Evolutionary conservation across 306 rosid genomes (phyloP).

Genomic region (Senna siamea): DNA sequence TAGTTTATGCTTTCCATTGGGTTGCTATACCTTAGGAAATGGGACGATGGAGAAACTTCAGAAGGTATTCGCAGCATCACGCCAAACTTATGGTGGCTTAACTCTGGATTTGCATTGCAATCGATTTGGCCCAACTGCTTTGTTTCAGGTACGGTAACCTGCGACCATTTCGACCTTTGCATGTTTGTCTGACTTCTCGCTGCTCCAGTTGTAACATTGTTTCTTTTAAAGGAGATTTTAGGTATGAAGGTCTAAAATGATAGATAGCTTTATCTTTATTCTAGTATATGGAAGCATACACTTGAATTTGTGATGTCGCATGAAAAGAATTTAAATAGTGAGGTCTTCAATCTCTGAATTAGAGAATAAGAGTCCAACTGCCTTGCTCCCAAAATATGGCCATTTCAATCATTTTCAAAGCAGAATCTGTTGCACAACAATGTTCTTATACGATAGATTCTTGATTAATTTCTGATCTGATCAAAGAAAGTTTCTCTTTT

Average conservation of each 20-base stretch:
- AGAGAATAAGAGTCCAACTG: not conserved
- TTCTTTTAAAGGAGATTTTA: slow-evolving; percentile 26
- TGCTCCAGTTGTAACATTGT: slow-evolving; percentile 18
- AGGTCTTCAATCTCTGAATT: slow-evolving; percentile 24
- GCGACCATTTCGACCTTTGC: slow-evolving; percentile 36
- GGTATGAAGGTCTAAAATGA: slow-evolving; percentile 27
- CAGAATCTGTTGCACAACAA: slow-evolving; percentile 4
- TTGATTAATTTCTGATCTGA: slow-evolving; percentile 7
- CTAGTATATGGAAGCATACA: slow-evolving; percentile 12
- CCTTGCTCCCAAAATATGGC: too few relatives aligned
- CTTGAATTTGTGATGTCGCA: slow-evolving; percentile 15
- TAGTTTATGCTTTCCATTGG: slow-evolving; percentile 35
- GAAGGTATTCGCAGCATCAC: slow-evolving; percentile 69
- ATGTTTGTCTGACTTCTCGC: not conserved
- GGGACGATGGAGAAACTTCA: slow-evolving; percentile 83
- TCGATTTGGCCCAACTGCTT: slow-evolving; percentile 78
- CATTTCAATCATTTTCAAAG: too few relatives aligned
- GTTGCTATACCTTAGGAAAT: slow-evolving; percentile 65
- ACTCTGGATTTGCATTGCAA: slow-evolving; percentile 92
- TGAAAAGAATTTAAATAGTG: slow-evolving; percentile 26
- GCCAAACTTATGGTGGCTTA: slow-evolving; percentile 73
- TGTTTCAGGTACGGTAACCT: slow-evolving; percentile 67
- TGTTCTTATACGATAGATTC: slow-evolving; percentile 1
- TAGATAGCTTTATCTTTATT: not conserved
- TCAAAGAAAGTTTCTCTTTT: slow-evolving; percentile 19